Evolutionary conservation across 306 rosid species (phyloP).

Genomic region (Vigna reflexopilosa): DNA sequence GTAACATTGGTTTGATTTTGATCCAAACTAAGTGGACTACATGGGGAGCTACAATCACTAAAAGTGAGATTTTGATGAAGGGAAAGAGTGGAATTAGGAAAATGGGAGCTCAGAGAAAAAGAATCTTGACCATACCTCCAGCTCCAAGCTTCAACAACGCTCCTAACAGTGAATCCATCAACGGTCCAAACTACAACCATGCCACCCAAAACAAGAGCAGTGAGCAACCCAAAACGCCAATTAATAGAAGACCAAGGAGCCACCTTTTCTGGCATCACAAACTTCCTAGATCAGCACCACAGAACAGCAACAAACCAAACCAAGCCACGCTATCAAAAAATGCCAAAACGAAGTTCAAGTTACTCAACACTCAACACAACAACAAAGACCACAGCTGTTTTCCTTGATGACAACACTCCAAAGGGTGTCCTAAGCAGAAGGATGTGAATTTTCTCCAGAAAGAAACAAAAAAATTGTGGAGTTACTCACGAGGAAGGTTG

Average conservation of each 20-base stretch:
- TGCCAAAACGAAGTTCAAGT: slow-evolving; percentile 19
- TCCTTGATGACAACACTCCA: slow-evolving; percentile 41
- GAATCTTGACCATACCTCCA: slow-evolving; percentile 64
- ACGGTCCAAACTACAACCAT: slow-evolving; percentile 74
- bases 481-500: slow-evolving; percentile 32
- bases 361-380: slow-evolving; percentile 19
- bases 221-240: slow-evolving; percentile 69
- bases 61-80: slow-evolving; percentile 44
- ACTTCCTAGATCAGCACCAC: slow-evolving; percentile 24
- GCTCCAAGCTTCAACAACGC: slow-evolving; percentile 61
- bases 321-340: slow-evolving; percentile 29
- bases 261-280: slow-evolving; percentile 74
- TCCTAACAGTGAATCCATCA: slow-evolving; percentile 62
- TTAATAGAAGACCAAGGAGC: slow-evolving; percentile 43
- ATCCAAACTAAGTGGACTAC: slow-evolving; percentile 38
- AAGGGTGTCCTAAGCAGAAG: slow-evolving; percentile 18
- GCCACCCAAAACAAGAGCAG: slow-evolving; percentile 60
- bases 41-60: background rate
- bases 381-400: slow-evolving; percentile 25
- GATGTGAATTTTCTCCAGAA: slow-evolving; percentile 33
- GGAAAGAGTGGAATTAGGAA: slow-evolving; percentile 47
- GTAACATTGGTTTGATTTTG: slow-evolving; percentile 47
- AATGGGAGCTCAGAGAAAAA: slow-evolving; percentile 46
- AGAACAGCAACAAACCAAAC: slow-evolving; percentile 36
- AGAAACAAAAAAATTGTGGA: background rate